Evolutionary conservation across 495 filamentous ascomycete species (phyloP).

Genomic region (Saxophila tyrrhenica): DNA sequence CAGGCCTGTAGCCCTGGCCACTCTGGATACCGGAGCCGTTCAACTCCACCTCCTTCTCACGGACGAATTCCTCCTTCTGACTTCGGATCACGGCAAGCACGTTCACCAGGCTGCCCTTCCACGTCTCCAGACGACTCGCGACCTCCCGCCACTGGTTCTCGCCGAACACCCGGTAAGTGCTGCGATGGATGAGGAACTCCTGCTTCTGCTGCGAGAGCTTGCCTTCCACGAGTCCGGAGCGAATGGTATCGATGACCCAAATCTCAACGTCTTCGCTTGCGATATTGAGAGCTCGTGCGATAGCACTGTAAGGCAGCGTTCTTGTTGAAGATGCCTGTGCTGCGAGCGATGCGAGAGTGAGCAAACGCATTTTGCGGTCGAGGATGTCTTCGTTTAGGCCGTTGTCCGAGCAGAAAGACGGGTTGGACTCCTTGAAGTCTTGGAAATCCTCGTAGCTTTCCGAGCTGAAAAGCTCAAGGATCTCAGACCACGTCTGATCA

Average conservation of each 20-base stretch:
- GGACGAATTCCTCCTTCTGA: slow-evolving; percentile 59
- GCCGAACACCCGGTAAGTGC: slow-evolving; percentile 89
- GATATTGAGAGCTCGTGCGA: slow-evolving; percentile 72
- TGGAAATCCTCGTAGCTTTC: slow-evolving; percentile 89
- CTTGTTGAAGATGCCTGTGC: slow-evolving; percentile 62
- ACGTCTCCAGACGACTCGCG: slow-evolving; percentile 75
- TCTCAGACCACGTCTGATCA: slow-evolving; percentile 71
- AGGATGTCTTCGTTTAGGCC: slow-evolving; percentile 51
- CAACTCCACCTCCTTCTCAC: slow-evolving; percentile 47
- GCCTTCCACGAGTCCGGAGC: slow-evolving; percentile 86
- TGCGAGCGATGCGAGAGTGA: slow-evolving; percentile 83
- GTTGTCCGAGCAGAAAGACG: slow-evolving; percentile 65
- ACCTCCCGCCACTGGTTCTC: slow-evolving; percentile 98
- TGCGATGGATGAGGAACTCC: slow-evolving; percentile 87
- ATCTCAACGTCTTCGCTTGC: slow-evolving; percentile 76
- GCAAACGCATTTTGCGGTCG: slow-evolving; percentile 82
- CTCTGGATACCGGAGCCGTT: slow-evolving; percentile 37
- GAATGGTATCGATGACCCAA: slow-evolving; percentile 97
- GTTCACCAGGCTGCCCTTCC: slow-evolving; percentile 63
- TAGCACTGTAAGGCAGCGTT: slow-evolving; percentile 72
- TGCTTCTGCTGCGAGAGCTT: slow-evolving; percentile 83
- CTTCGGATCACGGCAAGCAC: slow-evolving; percentile 64
- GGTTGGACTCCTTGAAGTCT: slow-evolving; percentile 77
- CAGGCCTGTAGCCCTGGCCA: slow-evolving; percentile 14
- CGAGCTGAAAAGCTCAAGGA: slow-evolving; percentile 89